A percentile compares a stretch with the other conserved stretches of the same genome.
These are phyloP conservation scores for Colletotrichum orbiculare DNA, from an alignment of 2,329 filamentous ascomycete species.

Conservation along the genomic window DNA sequence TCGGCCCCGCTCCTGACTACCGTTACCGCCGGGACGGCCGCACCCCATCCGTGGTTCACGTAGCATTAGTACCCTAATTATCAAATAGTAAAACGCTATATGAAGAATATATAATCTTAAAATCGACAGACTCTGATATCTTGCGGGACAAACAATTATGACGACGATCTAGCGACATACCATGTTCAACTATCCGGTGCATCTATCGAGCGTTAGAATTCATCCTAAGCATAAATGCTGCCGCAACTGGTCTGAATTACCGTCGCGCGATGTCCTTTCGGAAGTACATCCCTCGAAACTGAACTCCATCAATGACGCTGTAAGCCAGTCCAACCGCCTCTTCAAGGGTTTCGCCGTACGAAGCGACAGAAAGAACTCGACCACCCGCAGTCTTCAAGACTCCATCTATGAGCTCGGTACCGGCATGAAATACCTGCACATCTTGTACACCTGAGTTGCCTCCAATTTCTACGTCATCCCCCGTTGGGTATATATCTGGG, in stretches of 20 bases:
- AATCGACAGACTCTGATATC: too few relatives aligned
- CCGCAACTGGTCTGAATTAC: not conserved
- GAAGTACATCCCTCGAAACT: conserved; percentile 91
- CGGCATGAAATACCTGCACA: conserved; percentile 91
- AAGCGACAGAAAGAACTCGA: conserved; percentile 92
- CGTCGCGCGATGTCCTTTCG: conserved; percentile 85
- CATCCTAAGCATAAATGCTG: too few relatives aligned
- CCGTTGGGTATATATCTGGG: conserved; percentile 84
- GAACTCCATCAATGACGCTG: conserved; percentile 79
- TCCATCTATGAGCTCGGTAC: conserved; percentile 74
- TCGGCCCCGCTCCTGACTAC: too few relatives aligned
- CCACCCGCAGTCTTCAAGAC: conserved; percentile 84
- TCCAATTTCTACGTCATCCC: conserved; percentile 66
- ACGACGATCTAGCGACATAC: too few relatives aligned
- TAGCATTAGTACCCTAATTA: too few relatives aligned
- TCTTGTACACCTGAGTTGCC: conserved; percentile 40
- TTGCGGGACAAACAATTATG: too few relatives aligned
- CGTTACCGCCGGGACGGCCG: too few relatives aligned
- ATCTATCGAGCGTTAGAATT: too few relatives aligned
- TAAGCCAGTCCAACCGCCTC: conserved; percentile 91
- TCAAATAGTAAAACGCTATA: too few relatives aligned
- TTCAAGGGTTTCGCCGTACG: conserved; percentile 76
- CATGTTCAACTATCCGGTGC: too few relatives aligned
- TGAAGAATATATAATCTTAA: too few relatives aligned
- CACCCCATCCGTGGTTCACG: too few relatives aligned